Percentiles rank a stretch among this genome's conserved stretches.
These are phyloP conservation scores for Coniferiporia sulphurascens DNA, from an alignment of 1,284 basidiomycete species.

Conservation along the genomic window DNA sequence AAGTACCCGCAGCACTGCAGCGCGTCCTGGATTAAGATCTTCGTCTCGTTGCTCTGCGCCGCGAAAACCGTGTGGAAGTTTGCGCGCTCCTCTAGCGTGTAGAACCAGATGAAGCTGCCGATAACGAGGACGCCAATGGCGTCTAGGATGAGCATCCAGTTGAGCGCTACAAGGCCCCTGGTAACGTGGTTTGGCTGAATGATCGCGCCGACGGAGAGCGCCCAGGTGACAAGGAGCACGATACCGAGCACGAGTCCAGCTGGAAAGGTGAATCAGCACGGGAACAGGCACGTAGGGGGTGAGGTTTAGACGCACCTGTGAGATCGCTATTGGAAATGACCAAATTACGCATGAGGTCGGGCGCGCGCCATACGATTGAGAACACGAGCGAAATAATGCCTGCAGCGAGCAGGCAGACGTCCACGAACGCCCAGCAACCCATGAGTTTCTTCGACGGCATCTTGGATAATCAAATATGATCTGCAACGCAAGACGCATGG, in stretches of 20 bases:
- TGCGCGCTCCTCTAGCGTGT: constrained; percentile 62
- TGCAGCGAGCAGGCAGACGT: constrained; percentile 62
- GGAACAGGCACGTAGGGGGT: not conserved
- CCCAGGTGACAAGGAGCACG: constrained; percentile 60
- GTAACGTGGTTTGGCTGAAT: constrained; percentile 65
- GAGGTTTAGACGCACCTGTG: constrained; percentile 43
- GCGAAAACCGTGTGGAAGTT: constrained; percentile 61
- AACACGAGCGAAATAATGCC: constrained; percentile 60
- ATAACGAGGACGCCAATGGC: constrained; percentile 53
- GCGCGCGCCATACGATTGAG: constrained; percentile 64
- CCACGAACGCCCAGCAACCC: constrained; percentile 66
- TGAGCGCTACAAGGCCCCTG: constrained; percentile 63
- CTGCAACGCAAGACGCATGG: no score
- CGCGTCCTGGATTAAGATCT: constrained; percentile 70
- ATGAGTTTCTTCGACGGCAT: constrained; percentile 72
- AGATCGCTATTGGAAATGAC: constrained; percentile 55
- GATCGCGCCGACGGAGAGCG: constrained; percentile 65
- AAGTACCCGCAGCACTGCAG: constrained; percentile 83
- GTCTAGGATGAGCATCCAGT: constrained; percentile 64
- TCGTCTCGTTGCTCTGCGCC: constrained; percentile 39
- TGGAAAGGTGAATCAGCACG: constrained; percentile 27
- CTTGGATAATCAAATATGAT: constrained; percentile 17
- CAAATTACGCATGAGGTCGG: constrained; percentile 65
- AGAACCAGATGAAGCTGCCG: constrained; percentile 75
- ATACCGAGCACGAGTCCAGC: constrained; percentile 71